These are phyloP conservation scores for Cucumis hystrix DNA, from an alignment of 306 rosid genomes.

Conservation along the genomic window DNA sequence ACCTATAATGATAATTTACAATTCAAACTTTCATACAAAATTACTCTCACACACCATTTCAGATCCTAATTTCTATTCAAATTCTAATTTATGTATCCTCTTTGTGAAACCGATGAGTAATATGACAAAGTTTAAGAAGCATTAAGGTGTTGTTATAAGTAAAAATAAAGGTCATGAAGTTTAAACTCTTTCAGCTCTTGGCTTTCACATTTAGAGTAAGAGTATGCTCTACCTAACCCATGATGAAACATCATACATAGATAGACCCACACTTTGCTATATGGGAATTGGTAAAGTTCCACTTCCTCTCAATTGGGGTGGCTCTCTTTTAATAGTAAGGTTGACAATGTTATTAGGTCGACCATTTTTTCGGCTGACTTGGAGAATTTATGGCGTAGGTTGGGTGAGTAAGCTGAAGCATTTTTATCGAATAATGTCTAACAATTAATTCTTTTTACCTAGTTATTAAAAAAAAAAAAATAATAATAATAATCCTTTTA, in stretches of 20 bases:
- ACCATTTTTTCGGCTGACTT: not conserved
- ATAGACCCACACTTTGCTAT: not conserved
- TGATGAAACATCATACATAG: not conserved
- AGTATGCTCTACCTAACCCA: not conserved
- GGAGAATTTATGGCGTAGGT: not conserved
- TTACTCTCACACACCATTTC: not conserved
- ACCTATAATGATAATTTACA: no score
- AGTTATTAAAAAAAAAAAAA: no score
- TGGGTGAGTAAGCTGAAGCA: not conserved
- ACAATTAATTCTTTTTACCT: not conserved
- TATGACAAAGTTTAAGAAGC: no score
- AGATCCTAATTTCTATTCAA: not conserved
- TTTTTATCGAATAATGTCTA: not conserved
- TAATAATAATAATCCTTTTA: no score
- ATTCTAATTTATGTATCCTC: not conserved
- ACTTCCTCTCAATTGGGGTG: not conserved
- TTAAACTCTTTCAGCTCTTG: not conserved
- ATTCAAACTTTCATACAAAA: no score
- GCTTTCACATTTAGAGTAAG: not conserved
- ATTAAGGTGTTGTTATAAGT: no score
- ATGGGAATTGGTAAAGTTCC: not conserved
- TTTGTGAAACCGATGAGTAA: no score
- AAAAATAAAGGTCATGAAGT: no score
- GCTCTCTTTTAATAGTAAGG: not conserved
- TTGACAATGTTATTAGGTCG: not conserved